Evolutionary conservation across 495 filamentous ascomycete genomes (phyloP), one percentile per base, ranked within the genome.

Genomic region (Trichoderma orchidacearum): DNA sequence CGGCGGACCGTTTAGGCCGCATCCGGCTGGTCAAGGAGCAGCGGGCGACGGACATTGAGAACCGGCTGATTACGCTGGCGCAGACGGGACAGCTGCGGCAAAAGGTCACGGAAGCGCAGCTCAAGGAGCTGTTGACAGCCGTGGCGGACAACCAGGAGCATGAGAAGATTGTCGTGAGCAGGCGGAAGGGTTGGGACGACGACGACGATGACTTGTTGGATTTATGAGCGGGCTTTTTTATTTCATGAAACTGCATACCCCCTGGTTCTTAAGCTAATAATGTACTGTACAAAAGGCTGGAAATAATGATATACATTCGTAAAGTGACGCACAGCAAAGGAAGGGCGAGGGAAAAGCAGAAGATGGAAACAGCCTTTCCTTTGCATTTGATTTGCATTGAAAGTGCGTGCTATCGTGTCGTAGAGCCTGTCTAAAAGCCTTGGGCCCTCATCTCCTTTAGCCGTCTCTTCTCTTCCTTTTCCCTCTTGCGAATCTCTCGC

Each of bases 11-110:
- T 15, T 78, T 98, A 9, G 89, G 89, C 50, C 87, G 94, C 58
- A 97, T 98, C 71, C 87, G 91, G 13, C 82, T 98, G 56, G 93
- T 97, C 56, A 97, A 96, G 70, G 91, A 90, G 67, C 84, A 84
- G 55, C 88, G 94, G 63, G 93, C 93, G 31, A 77, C 77, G 45
- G 90, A 96, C 63, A 80, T 97, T 56, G 93, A 98, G 75, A 92
- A 91, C 78, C 72, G 92, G 38, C 80, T 98, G 31, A 88, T 98
- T 69, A 89, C 85, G 84, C 79, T 98, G 53, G 91, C 92, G 29
- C 86, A 89, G 59, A 78, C 80, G 12, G 90, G 90, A 25, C 92
- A 96, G 74, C 73, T 98, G 32, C 83, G 89, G 17, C 72, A 80
- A 57, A 92, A 94, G 63, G 90, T 97, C 48, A 91, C 87, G 0